A percentile compares a stretch with the other conserved stretches of the same genome.
Conservation (phyloP, 345 rosid species). For the Salix udensis region DNA sequence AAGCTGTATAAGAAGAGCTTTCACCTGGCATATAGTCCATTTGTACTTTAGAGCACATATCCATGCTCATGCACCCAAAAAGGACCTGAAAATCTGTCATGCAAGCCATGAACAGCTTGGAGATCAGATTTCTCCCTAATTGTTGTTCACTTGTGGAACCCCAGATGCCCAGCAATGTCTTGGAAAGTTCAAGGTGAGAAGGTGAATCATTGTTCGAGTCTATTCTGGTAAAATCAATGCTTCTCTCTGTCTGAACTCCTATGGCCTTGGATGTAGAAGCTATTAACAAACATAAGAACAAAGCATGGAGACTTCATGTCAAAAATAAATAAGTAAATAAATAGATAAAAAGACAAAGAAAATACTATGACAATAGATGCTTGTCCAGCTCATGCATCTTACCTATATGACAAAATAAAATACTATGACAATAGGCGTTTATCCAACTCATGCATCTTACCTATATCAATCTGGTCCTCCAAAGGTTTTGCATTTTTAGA, state of each 20-base stretch:
- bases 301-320: conserved; percentile 4
- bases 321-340: not conserved
- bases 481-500: conserved; percentile 21
- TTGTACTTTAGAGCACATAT: conserved; percentile 27
- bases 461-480: conserved; percentile 25
- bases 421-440: not conserved
- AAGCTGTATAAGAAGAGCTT: conserved; percentile 25
- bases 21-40: conserved; percentile 21
- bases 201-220: conserved; percentile 19
- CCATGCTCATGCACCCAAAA: conserved; percentile 43
- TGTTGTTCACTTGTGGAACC: conserved; percentile 35
- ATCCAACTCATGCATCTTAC: conserved; percentile 21
- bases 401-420: conserved; percentile 19
- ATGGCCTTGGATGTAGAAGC: conserved; percentile 45
- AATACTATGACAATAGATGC: not conserved
- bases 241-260: conserved; percentile 67
- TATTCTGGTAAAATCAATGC: conserved; percentile 8
- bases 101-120: conserved; percentile 58
- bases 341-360: not conserved
- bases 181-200: conserved; percentile 34
- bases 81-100: conserved; percentile 56
- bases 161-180: conserved; percentile 66
- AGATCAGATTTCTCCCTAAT: conserved; percentile 45
- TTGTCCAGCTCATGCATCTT: conserved; percentile 8
- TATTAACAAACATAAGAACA: conserved; percentile 25